Base-by-base conservation (phyloP, 495 filamentous ascomycete genomes). In the Hypomontagnella monticulosa region DNA sequence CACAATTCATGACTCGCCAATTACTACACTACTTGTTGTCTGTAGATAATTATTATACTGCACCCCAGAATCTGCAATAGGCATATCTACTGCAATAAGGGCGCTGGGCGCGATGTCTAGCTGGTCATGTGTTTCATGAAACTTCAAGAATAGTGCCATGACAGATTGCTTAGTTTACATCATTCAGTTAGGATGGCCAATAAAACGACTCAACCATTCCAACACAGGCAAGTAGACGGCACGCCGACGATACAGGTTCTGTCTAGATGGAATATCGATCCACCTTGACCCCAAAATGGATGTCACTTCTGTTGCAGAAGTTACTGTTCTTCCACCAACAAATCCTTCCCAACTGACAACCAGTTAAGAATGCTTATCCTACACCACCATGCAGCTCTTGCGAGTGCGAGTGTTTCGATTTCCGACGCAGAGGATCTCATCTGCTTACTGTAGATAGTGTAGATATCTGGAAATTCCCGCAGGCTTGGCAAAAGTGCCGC, bases 371-470 rank as follows among this genome's bases (percentile, higher is more conserved):
- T n/a, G 36, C 43, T 37, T 16, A 20, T 37, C 51, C 36, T 6
- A 37, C 52, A 63, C 52, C 51, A 57, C 37, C 46, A 37, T 18
- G 27, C 38, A 43, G 16, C 8, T 55, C 48, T 47, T 27, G n/a
- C 41, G 42, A 41, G 19, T 19, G 47, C 23, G 23, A 27, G 3
- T 27, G 23, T 43, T 50, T 58, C 46, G 27, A 27, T 42, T 16
- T 58, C 44, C 23, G 27, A 32, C 14, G 20, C 36, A 47, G 33
- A 52, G 41, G 52, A 62, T 58, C 37, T 47, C 15, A n/a, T 15
- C 41, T 62, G 44, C 57, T 62, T 67, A 49, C 47, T 57, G 47
- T 57, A 53, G 12, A 33, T 67, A 49, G 41, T 57, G 47, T 57
- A 53, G 12, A 33, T 46, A 36, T 15, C 32, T 10, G 30, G 10